Base-by-base conservation (phyloP, 1,284 basidiomycete species). In the Sporisorium graminicola region DNA sequence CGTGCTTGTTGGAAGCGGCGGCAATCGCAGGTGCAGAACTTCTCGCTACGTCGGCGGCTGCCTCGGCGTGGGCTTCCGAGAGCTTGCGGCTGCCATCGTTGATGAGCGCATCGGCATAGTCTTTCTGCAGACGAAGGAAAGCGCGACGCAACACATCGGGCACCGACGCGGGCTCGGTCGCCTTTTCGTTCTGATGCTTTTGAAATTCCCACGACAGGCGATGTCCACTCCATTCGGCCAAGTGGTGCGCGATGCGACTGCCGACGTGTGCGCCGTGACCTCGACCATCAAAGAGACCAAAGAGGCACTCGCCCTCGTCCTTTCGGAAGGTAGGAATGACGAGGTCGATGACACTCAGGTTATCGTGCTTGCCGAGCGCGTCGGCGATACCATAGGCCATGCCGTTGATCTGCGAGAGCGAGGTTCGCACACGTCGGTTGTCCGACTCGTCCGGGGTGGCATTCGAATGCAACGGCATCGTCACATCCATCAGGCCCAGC, bases 341-440 rank as follows among this genome's bases (percentile, higher is more conserved):
- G 24, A 98, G 89, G 86, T 99, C 96, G 77, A 97, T 90, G 91
- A 97, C 94, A 58, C 91, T 92, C 44, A 98, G 89, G 57, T 80
- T 77, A 62, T 84, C 81, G 56, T 80, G 74, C 56, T 74, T 74
- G 35, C 95, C 94, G 40, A 99, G 88, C n/a, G 93, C 93, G 84
- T 99, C 96, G 0, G 96, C 93, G 66, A 99, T 97, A 12, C 96
- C 97, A 82, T 99, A 99, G 18, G 92, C 91, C 94, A 99, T 94
- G 65, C 91, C 91, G 87, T 94, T 94, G 72, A 98, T 92, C 58
- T 94, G 93, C 3, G 94, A 94, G 50, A 92, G 89, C 7, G 95
- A 96, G 0, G 95, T 97, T 51, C 97, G 92, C 5, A 99, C 92
- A 9, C 97, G 92, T 31, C 94, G 91, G 62, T 95, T 92, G 65